Conservation (phyloP, 2,329 filamentous ascomycete species). For the Pseudogymnoascus sp. region DNA sequence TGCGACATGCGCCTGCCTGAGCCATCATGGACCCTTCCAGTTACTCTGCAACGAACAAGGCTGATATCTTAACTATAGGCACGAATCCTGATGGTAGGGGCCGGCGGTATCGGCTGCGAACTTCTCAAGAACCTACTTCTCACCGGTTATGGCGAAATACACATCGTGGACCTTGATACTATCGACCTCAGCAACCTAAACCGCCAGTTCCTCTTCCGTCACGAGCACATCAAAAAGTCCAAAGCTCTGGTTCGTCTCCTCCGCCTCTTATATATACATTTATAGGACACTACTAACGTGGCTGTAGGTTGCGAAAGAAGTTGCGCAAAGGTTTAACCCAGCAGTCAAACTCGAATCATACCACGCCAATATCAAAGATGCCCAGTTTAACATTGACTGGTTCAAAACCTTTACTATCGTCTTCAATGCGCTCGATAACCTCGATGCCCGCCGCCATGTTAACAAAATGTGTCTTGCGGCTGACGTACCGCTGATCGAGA, state of each 20-base stretch:
- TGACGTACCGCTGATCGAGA: slow-evolving; percentile 84
- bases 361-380: slow-evolving; percentile 91
- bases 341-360: slow-evolving; percentile 77
- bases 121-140: slow-evolving; percentile 93
- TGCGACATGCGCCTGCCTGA: background rate
- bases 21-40: background rate
- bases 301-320: slow-evolving; percentile 77
- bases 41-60: slow-evolving; percentile 10
- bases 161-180: slow-evolving; percentile 94
- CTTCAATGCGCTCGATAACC: slow-evolving; percentile 94
- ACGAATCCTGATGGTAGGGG: slow-evolving; percentile 86
- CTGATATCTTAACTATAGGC: slow-evolving; percentile 48
- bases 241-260: slow-evolving; percentile 68
- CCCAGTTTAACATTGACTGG: slow-evolving; percentile 78
- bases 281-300: slow-evolving; percentile 17
- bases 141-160: slow-evolving; percentile 83
- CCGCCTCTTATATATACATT: background rate
- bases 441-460: slow-evolving; percentile 87
- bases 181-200: slow-evolving; percentile 98
- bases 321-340: slow-evolving; percentile 83
- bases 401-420: slow-evolving; percentile 76
- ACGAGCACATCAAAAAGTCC: slow-evolving; percentile 95
- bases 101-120: slow-evolving; percentile 95
- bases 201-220: slow-evolving; percentile 90
- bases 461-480: slow-evolving; percentile 96